Evolutionary conservation across 225 moss, liverwort and hornwort genomes (phyloP).

Genomic region (Bryum argenteum): DNA sequence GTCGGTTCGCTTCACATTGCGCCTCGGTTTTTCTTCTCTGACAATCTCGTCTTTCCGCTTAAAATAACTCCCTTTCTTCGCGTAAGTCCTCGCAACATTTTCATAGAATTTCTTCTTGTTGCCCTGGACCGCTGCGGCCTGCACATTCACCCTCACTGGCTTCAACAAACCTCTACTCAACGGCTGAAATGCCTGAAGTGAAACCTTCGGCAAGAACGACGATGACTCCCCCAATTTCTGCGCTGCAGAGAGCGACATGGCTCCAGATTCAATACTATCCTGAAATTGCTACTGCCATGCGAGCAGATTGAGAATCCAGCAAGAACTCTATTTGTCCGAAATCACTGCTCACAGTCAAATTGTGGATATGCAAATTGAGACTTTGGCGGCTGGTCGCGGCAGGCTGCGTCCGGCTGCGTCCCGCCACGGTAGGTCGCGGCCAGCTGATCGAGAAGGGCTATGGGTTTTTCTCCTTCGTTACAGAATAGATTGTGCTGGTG

Average conservation of each 20-base stretch:
- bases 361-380: not conserved
- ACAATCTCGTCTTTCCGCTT: conserved; percentile 48
- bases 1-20: conserved; percentile 14
- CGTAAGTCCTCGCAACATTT: conserved; percentile 43
- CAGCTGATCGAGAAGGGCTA: too few species aligned
- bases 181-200: not conserved
- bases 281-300: conserved; percentile 10
- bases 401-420: not conserved
- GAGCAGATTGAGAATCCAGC: not conserved
- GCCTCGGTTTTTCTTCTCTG: conserved; percentile 19
- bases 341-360: not conserved
- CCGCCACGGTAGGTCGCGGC: not conserved
- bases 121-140: conserved; percentile 35
- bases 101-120: conserved; percentile 42
- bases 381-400: not conserved
- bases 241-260: conserved; percentile 35
- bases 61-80: conserved; percentile 55
- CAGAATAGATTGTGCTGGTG: too few species aligned
- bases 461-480: too few species aligned
- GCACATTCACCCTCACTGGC: conserved; percentile 5
- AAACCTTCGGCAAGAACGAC: conserved; percentile 27
- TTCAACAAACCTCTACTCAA: conserved; percentile 11
- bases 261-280: not conserved
- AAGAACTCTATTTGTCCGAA: not conserved
- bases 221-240: conserved; percentile 40